Percentiles rank a stretch among this genome's conserved stretches.
Conservation (phyloP, 176 grass and related monocot species). For the Triticum urartu region DNA sequence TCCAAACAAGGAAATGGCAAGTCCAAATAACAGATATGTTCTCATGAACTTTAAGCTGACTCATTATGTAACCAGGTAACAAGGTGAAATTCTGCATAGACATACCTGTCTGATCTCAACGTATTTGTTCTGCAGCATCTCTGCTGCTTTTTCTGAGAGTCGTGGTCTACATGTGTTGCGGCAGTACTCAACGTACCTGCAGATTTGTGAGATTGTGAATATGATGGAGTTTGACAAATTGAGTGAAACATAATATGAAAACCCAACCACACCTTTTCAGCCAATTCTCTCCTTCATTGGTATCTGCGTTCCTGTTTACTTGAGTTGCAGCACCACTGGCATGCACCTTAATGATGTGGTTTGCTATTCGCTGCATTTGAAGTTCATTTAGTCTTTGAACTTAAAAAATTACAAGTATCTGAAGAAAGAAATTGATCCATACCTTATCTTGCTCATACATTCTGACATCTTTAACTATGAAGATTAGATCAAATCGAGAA, state of each 20-base stretch:
- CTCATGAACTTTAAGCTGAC: neutral
- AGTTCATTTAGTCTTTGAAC: conserved; percentile 9
- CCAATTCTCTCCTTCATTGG: conserved; percentile 92
- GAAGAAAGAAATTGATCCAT: conserved; percentile 25
- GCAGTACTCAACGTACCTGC: conserved; percentile 90
- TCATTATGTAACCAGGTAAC: neutral
- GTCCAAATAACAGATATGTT: neutral
- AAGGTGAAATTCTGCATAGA: neutral
- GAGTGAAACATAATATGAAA: conserved; percentile 22
- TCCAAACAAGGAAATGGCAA: neutral
- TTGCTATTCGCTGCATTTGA: conserved; percentile 64
- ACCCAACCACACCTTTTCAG: conserved; percentile 55
- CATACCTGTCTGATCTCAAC: conserved; percentile 92
- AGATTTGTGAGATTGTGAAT: conserved; percentile 6
- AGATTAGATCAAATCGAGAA: conserved; percentile 95
- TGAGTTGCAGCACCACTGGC: conserved; percentile 67
- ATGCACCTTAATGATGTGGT: conserved; percentile 96
- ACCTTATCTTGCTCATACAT: conserved; percentile 95
- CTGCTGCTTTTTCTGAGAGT: conserved; percentile 87
- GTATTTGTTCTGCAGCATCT: conserved; percentile 99
- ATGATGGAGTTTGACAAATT: conserved; percentile 1
- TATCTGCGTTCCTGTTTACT: conserved; percentile 53
- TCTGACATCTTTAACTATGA: conserved; percentile 96
- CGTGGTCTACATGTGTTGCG: conserved; percentile 71
- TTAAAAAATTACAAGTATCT: neutral